Base-by-base conservation (phyloP, 163 green algal genomes). In the Coccomyxa subellipsoidea region DNA sequence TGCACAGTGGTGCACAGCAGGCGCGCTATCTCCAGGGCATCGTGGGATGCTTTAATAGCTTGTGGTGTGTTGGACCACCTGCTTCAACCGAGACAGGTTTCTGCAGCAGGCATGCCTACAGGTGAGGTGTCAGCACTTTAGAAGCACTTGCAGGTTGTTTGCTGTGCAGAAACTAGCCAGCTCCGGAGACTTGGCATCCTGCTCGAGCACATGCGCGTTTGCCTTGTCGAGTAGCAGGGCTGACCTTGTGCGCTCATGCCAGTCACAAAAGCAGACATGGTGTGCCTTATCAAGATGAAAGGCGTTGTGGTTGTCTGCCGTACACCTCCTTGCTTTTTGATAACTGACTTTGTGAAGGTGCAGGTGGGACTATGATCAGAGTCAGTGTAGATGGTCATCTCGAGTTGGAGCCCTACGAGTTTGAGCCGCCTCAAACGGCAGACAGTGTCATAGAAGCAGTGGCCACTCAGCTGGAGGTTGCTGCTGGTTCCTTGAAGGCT, bases 81-180 rank as follows among this genome's bases (percentile, higher is more conserved):
- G 66, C 66, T 73, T 73, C 66, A 34, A 73, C 66, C 66, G 21
- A 73, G 66, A 73, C 66, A 31, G 66, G 66, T 73, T 8, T 8
- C 66, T 73, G 66, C 66, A 73, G 66, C 66, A 73, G 66, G 66
- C 66, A 31, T 73, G 66, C 66, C 66, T 73, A 73, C 66, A 73
- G 66, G 66, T 73, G 66, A 73, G 66, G 66, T 12, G 66, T 73
- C 66, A 73, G 66, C 66, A 73, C 66, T 8, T 12, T 73, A 73
- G 66, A 73, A 73, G 66, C 66, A 73, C 66, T 73, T 73, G 66
- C 66, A 73, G 66, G 66, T 73, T 73, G 66, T 73, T 73, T 73
- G 66, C 66, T 73, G 66, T 32, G 66, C 66, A 73, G 66, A 73
- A 73, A 12, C 66, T 73, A 73, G 66, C 66, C 27, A 73, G 66